Base-by-base conservation (phyloP, 2,329 filamentous ascomycete species). In the Hortaea werneckii region DNA sequence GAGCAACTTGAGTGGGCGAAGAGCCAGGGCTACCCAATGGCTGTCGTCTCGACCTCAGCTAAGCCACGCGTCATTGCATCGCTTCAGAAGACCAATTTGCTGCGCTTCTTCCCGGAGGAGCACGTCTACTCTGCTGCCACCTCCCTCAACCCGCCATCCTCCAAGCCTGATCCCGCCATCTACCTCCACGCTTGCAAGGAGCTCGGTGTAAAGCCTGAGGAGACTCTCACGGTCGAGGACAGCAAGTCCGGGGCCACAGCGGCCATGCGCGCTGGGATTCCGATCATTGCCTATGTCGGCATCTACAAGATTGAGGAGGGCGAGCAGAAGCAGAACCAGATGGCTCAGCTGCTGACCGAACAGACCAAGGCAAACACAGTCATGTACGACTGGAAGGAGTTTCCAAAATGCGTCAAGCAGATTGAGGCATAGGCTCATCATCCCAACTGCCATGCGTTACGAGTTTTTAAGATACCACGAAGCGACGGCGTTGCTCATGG, bases 81-180 rank as follows among this genome's bases (percentile, higher is more conserved):
- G 20, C 77, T 95, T 58, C 76, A 84, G 62, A 89, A 87, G 71
- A 84, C 86, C 49, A 79, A 77, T 51, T 83, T 90, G 65, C 81
- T 81, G 66, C 80, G 83, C 67, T 94, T 80, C 76, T 94, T 95
- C 71, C 71, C 72, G n/a, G 69, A 75, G 28, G 77, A 86, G 56
- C 75, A 80, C 55, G 76, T 94, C 64, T 95, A 85, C 76, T 87
- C 82, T 39, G 88, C 88, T 45, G 87, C 87, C 47, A 86, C 82
- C 29, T 87, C 82, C 48, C 76, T 95, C 56, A 72, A 78, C 47
- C 79, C 73, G 60, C 88, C 88, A n/a, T 89, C 86, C 45, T 85
- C 80, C 67, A 95, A 95, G 77, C 88, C 88, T 11, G 85, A 94
- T 67, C 88, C 89, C 12, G 85, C 86, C 55, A 83, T 95, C 68